Percentiles rank a stretch among this genome's conserved stretches.
These are phyloP conservation scores for Xerocomellus chrysenteron DNA, from an alignment of 768 basidiomycete species.

Conservation along the genomic window DNA sequence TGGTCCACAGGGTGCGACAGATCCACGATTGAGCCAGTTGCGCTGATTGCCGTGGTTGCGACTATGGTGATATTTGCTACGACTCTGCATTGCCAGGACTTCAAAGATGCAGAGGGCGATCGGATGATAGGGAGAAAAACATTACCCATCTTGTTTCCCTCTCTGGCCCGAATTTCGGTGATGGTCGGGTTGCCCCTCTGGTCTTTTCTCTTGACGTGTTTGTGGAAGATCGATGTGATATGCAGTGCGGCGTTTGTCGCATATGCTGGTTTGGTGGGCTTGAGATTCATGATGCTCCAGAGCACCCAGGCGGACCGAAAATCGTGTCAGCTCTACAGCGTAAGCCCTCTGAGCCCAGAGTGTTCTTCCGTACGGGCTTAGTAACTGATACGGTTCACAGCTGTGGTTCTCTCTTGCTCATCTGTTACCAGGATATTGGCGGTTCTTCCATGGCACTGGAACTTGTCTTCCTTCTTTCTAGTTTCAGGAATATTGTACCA, in stretches of 20 bases:
- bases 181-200: conserved; percentile 30
- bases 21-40: conserved; percentile 23
- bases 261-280: conserved; percentile 25
- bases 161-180: conserved; percentile 23
- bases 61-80: conserved; percentile 37
- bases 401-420: conserved; percentile 34
- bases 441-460: conserved; percentile 20
- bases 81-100: conserved; percentile 37
- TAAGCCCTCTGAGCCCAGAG: conserved; percentile 11
- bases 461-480: conserved; percentile 9
- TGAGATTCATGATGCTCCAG: conserved; percentile 26
- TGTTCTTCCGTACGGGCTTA: not conserved
- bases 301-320: conserved; percentile 23
- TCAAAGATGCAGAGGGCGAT: conserved; percentile 46
- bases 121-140: conserved; percentile 38
- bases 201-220: conserved; percentile 27
- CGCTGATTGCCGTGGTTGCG: conserved; percentile 29
- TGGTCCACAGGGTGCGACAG: conserved; percentile 23
- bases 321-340: conserved; percentile 33
- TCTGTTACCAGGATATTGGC: conserved; percentile 32
- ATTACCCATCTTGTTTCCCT: conserved; percentile 44
- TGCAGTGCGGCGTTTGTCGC: conserved; percentile 27
- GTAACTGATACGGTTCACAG: conserved; percentile 8
- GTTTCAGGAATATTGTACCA: conserved; percentile 9
- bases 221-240: conserved; percentile 29